Conservation (phyloP, 2,329 filamentous ascomycete genomes). For the Trichophyton schoenleinii region DNA sequence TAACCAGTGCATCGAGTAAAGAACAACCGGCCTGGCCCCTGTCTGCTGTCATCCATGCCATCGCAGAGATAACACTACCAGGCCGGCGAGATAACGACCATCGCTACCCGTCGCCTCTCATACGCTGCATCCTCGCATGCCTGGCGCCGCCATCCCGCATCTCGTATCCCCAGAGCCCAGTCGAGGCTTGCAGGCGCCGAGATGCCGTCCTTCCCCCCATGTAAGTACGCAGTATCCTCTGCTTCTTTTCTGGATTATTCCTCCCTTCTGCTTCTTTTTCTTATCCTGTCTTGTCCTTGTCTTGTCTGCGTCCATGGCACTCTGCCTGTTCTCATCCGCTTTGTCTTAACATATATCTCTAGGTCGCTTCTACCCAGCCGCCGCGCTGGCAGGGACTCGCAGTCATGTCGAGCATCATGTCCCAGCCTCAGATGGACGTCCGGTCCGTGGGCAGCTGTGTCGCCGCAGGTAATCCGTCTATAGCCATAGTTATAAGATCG, state of each 20-base stretch:
- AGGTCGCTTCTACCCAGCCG: neutral
- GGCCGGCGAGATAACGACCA: too few relatives aligned
- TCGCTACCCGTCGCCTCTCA: too few relatives aligned
- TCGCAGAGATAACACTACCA: too few relatives aligned
- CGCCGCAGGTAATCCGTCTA: constrained; percentile 8
- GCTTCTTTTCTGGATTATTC: neutral
- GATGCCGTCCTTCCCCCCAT: too few relatives aligned
- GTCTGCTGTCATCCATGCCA: too few relatives aligned
- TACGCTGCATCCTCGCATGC: too few relatives aligned
- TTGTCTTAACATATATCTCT: neutral
- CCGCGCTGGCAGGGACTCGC: neutral
- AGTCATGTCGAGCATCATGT: constrained; percentile 4
- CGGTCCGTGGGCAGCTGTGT: constrained; percentile 11
- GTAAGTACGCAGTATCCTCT: too few relatives aligned
- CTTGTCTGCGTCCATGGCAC: neutral
- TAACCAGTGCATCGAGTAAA: too few relatives aligned
- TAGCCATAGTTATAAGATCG: neutral
- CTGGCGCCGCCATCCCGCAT: too few relatives aligned
- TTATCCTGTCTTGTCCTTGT: neutral
- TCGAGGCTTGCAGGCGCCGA: too few relatives aligned
- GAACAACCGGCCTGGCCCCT: too few relatives aligned
- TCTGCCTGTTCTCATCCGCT: neutral
- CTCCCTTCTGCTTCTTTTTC: neutral
- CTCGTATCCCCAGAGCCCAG: too few relatives aligned
- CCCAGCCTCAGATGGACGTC: constrained; percentile 7